A percentile compares a stretch with the other conserved stretches of the same genome.
phyloP scores from a whole-genome alignment of 768 basidiomycete genomes.

The Macrolepiota fuliginosa region DNA sequence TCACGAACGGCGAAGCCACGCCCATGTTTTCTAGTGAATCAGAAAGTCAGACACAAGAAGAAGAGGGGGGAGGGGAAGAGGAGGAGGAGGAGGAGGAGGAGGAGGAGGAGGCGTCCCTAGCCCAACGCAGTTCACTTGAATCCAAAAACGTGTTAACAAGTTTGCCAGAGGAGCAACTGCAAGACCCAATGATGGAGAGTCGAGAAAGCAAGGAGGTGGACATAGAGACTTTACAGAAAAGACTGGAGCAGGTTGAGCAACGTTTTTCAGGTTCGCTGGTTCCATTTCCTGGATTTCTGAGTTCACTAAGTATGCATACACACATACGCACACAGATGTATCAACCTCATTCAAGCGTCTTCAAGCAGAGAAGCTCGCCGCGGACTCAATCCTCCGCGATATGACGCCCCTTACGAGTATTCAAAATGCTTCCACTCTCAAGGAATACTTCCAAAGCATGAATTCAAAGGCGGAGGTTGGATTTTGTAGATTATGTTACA shows the following conservation, averaged over 20 bases:
- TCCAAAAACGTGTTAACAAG: not conserved
- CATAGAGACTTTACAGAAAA: constrained; percentile 61
- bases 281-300: not conserved
- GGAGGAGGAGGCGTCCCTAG: too few relatives aligned
- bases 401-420: constrained; percentile 69
- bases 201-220: constrained; percentile 13
- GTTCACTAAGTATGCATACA: constrained; percentile 1
- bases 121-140: not conserved
- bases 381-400: constrained; percentile 66
- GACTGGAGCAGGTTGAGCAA: constrained; percentile 70
- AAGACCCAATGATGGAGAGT: not conserved
- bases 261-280: constrained; percentile 61
- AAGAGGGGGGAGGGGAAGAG: not conserved
- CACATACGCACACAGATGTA: constrained; percentile 50
- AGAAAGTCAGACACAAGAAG: not conserved
- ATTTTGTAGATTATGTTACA: not conserved
- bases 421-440: constrained; percentile 62
- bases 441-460: constrained; percentile 69
- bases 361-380: constrained; percentile 67
- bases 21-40: not conserved
- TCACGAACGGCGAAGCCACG: not conserved
- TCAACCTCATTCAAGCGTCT: constrained; percentile 75
- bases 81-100: not conserved
- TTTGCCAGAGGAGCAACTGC: not conserved
- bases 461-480: constrained; percentile 70